These are phyloP conservation scores for Sporisorium exsertum DNA, from an alignment of 1,284 basidiomycete genomes.

Conservation along the genomic window DNA sequence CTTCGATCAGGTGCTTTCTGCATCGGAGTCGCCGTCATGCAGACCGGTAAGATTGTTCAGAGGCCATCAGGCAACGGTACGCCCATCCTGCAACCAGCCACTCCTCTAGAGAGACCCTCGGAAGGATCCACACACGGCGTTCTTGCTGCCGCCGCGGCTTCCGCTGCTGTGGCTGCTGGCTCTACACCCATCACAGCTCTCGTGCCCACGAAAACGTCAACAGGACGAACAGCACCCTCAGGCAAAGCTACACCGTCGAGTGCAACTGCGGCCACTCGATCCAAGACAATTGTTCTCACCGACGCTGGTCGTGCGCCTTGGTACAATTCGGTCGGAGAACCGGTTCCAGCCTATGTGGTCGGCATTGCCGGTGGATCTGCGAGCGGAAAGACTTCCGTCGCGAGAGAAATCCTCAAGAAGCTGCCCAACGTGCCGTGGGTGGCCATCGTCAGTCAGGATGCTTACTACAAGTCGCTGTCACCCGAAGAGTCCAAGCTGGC, in stretches of 20 bases:
- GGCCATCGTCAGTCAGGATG: conserved; percentile 76
- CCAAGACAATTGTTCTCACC: conserved; percentile 56
- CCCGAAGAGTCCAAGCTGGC: conserved; percentile 81
- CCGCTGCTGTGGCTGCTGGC: conserved; percentile 14
- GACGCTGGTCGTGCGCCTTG: conserved; percentile 70
- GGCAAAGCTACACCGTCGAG: conserved; percentile 15
- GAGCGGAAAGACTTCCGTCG: conserved; percentile 83
- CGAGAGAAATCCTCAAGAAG: conserved; percentile 54
- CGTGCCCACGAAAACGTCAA: conserved; percentile 13
- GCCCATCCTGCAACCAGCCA: conserved; percentile 38
- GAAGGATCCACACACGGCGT: conserved; percentile 18
- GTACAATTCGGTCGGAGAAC: conserved; percentile 80
- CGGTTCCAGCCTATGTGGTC: conserved; percentile 78
- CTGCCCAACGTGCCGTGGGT: conserved; percentile 67
- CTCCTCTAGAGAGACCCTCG: conserved; percentile 19
- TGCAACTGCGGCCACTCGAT: conserved; percentile 28
- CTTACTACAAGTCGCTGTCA: conserved; percentile 87
- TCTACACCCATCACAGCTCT: conserved; percentile 9
- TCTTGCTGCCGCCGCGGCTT: conserved; percentile 32
- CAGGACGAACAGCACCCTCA: conserved; percentile 9
- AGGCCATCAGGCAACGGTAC: conserved; percentile 48
- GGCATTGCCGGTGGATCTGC: conserved; percentile 93
- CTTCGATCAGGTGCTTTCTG: background rate
- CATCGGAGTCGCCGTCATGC: conserved; percentile 19
- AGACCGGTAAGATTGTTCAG: conserved; percentile 37